phyloP scores from a whole-genome alignment of 768 basidiomycete genomes.

The Mycena capillaripes region DNA sequence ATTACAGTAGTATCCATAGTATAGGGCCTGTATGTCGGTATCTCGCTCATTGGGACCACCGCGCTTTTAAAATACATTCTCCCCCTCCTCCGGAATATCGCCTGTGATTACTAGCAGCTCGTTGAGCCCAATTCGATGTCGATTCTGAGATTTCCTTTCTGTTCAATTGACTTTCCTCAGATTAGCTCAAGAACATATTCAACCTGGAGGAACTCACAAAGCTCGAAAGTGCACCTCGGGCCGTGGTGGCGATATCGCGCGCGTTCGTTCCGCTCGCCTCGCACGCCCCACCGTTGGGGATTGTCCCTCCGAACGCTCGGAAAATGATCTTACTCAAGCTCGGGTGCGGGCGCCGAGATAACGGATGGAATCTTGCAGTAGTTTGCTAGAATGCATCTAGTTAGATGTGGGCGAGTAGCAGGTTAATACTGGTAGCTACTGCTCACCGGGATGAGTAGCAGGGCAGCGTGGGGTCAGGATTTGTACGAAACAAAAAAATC shows the following conservation, averaged over 20 bases:
- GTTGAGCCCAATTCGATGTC: too few species aligned
- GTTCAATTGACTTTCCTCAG: too few species aligned
- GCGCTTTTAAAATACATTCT: too few species aligned
- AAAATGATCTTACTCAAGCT: neutral
- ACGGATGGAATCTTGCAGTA: conserved; percentile 50
- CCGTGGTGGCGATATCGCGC: conserved; percentile 50
- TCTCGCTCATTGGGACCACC: too few species aligned
- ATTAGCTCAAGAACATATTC: too few species aligned
- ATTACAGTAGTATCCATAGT: too few species aligned
- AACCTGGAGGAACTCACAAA: too few species aligned
- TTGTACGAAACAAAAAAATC: neutral
- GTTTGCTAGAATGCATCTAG: conserved; percentile 46
- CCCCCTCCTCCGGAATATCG: too few species aligned
- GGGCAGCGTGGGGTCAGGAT: conserved; percentile 42
- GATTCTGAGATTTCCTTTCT: too few species aligned
- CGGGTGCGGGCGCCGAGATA: neutral
- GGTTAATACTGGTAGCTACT: neutral
- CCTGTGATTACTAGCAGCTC: too few species aligned
- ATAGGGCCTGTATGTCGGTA: too few species aligned
- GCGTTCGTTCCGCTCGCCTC: conserved; percentile 49
- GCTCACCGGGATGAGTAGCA: conserved; percentile 42
- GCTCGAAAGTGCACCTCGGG: conserved; percentile 47
- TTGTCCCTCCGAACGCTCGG: conserved; percentile 37
- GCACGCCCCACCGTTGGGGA: conserved; percentile 46
- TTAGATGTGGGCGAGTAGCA: neutral